A percentile compares a stretch with the other conserved stretches of the same genome.
Conservation (phyloP, 805 yeast species). For the Hanseniaspora singularis region DNA sequence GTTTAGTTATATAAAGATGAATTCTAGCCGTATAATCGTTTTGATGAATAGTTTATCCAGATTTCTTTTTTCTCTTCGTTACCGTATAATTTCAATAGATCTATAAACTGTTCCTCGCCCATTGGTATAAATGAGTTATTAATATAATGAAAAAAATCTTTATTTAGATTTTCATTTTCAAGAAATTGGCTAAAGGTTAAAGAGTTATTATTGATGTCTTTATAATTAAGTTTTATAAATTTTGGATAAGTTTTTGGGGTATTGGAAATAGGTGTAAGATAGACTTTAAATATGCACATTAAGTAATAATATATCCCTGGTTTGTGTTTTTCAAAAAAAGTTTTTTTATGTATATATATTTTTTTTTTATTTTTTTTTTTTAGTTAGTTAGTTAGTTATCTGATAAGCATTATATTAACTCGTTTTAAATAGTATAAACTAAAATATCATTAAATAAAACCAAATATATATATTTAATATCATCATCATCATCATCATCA, state of each 20-base stretch:
- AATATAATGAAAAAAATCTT: conserved; percentile 25
- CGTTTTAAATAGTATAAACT: too few relatives aligned
- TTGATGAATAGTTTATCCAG: conserved; percentile 28
- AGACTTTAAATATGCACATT: conserved; percentile 7
- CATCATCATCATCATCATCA: too few relatives aligned
- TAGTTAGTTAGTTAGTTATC: not conserved
- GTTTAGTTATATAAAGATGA: too few relatives aligned
- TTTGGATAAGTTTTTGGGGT: conserved; percentile 10
- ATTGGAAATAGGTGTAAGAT: conserved; percentile 6
- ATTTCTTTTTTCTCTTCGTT: conserved; percentile 24
- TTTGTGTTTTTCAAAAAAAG: too few relatives aligned
- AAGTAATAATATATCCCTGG: too few relatives aligned
- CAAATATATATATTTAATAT: too few relatives aligned
- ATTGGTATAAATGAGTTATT: conserved; percentile 31
- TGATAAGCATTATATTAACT: too few relatives aligned
- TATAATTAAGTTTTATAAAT: conserved; percentile 1
- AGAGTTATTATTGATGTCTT: conserved; percentile 1
- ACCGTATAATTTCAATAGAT: conserved; percentile 25
- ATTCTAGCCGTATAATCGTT: conserved; percentile 27
- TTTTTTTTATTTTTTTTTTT: not conserved
- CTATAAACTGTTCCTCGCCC: conserved; percentile 27
- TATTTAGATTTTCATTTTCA: not conserved
- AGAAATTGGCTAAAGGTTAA: conserved; percentile 6
- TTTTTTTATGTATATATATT: not conserved
- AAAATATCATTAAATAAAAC: too few relatives aligned